Evolutionary conservation across 805 yeast species (phyloP).

Genomic region (Schwanniomyces occidentalis): DNA sequence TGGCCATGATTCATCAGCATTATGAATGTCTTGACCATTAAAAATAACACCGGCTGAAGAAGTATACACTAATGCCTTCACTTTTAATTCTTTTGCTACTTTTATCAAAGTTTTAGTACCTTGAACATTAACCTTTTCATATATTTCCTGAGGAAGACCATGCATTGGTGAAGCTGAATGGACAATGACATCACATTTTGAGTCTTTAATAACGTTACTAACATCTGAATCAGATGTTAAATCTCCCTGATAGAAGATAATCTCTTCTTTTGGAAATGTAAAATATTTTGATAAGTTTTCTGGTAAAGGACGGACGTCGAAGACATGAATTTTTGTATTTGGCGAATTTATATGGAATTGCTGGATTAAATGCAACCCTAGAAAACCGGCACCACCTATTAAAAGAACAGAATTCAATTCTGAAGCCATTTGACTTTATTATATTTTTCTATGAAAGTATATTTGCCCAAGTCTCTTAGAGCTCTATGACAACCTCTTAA

Average conservation of each 20-base stretch:
- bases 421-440: too few species aligned
- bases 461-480: too few species aligned
- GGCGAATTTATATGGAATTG: conserved; percentile 71
- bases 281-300: conserved; percentile 67
- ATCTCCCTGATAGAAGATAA: conserved; percentile 77
- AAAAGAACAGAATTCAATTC: conserved; percentile 61
- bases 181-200: conserved; percentile 74
- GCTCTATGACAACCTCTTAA: too few species aligned
- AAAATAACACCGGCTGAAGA: conserved; percentile 97
- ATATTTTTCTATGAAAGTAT: too few species aligned
- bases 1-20: conserved; percentile 94
- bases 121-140: conserved; percentile 84
- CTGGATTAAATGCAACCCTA: conserved; percentile 88
- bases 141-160: conserved; percentile 77
- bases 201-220: conserved; percentile 53
- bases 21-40: conserved; percentile 88
- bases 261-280: conserved; percentile 62
- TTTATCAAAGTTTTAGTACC: conserved; percentile 80
- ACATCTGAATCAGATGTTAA: conserved; percentile 75
- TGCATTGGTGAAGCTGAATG: conserved; percentile 98
- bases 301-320: conserved; percentile 90
- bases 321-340: conserved; percentile 74
- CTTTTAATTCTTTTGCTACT: conserved; percentile 53
- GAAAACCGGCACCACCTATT: conserved; percentile 95
- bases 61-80: conserved; percentile 82